These are phyloP conservation scores for Blastobotrys persicus DNA, from an alignment of 1,139 yeast species.

Conservation along the genomic window DNA sequence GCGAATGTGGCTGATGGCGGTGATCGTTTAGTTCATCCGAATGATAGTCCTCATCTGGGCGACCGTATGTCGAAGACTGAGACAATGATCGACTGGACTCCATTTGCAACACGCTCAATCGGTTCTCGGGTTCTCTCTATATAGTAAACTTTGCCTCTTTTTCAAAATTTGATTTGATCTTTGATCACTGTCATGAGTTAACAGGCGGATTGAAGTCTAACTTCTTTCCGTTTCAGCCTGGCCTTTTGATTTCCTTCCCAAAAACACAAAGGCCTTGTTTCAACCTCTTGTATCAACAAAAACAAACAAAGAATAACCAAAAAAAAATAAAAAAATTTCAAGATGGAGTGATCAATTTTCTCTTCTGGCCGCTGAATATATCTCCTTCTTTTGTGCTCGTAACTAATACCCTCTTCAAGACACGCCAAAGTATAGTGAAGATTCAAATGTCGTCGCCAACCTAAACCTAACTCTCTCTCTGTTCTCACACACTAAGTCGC, in stretches of 20 bases:
- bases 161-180: neutral
- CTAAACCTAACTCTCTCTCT: neutral
- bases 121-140: neutral
- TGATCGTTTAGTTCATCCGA: constrained; percentile 32
- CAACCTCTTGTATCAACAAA: neutral
- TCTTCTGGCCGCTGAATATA: neutral
- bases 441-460: constrained; percentile 4
- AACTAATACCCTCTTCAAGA: neutral
- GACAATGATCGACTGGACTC: constrained; percentile 17
- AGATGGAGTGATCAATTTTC: no score
- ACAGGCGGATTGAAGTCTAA: neutral
- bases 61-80: constrained; percentile 9
- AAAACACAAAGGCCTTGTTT: neutral
- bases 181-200: neutral
- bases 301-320: neutral
- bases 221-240: neutral
- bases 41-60: constrained; percentile 14
- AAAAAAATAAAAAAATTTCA: neutral
- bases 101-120: constrained; percentile 6
- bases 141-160: neutral
- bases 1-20: constrained; percentile 34
- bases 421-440: neutral
- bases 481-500: neutral
- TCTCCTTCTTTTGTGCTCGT: neutral
- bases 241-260: neutral